These are phyloP conservation scores for Entonaema liquescens DNA, from an alignment of 495 filamentous ascomycete genomes.

Conservation along the genomic window DNA sequence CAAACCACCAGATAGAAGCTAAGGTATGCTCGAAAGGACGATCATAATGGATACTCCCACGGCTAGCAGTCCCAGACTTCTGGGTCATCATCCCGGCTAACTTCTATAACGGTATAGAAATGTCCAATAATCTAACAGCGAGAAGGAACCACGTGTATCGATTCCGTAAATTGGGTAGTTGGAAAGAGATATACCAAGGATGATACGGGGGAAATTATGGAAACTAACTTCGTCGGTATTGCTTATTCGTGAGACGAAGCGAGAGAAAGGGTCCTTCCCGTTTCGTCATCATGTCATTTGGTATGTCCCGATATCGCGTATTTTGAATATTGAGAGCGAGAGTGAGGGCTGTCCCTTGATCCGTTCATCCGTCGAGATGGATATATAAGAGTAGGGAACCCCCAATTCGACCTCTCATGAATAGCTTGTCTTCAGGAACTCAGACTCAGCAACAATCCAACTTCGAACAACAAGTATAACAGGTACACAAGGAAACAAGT, in stretches of 20 bases:
- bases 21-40: background rate
- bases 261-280: constrained; percentile 9
- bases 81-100: background rate
- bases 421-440: constrained; percentile 1
- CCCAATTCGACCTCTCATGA: background rate
- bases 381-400: constrained; percentile 21
- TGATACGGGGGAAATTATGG: constrained; percentile 8
- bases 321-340: background rate
- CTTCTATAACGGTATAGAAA: constrained; percentile 28
- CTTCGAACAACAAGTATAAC: background rate
- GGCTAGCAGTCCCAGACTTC: background rate
- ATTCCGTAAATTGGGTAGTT: background rate
- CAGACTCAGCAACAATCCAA: background rate
- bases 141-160: constrained; percentile 12
- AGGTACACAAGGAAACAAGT: background rate
- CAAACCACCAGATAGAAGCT: constrained; percentile 22
- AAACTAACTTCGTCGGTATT: constrained; percentile 17
- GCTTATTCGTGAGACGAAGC: constrained; percentile 3
- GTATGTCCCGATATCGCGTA: background rate
- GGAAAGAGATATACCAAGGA: constrained; percentile 2
- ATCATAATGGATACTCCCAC: constrained; percentile 7
- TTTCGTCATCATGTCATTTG: constrained; percentile 8
- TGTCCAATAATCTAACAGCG: background rate
- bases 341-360: background rate
- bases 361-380: background rate